phyloP scores from a whole-genome alignment of 495 filamentous ascomycete species.

The Mytilinidion resinicola region DNA sequence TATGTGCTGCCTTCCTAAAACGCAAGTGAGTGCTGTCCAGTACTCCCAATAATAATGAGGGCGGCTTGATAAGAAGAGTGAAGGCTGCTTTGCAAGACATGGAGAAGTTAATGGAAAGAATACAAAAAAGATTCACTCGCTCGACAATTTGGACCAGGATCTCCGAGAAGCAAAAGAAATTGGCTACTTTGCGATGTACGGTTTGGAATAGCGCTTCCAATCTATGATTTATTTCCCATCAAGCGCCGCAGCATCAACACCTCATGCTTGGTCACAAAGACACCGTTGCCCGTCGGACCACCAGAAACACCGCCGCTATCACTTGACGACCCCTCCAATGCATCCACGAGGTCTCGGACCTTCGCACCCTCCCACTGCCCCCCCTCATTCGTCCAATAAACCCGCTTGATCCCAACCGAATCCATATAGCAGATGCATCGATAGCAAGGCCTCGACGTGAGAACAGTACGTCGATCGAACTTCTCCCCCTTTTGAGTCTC shows the following conservation, averaged over 20 bases:
- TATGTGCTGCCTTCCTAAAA: too few species aligned
- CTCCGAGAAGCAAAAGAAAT: too few species aligned
- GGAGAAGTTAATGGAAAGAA: too few species aligned
- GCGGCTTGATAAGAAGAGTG: too few species aligned
- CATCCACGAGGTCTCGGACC: constrained; percentile 44
- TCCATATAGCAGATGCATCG: constrained; percentile 47
- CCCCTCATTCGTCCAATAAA: constrained; percentile 46
- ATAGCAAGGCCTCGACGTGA: constrained; percentile 45
- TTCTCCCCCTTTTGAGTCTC: constrained; percentile 7
- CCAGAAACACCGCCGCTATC: constrained; percentile 18
- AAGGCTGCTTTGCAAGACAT: too few species aligned
- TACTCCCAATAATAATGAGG: too few species aligned
- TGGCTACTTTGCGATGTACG: too few species aligned
- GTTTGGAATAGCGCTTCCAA: too few species aligned
- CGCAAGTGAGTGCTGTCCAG: too few species aligned
- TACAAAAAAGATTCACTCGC: too few species aligned
- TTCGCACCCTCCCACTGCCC: constrained; percentile 47
- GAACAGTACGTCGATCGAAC: constrained; percentile 19
- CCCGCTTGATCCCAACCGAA: constrained; percentile 47
- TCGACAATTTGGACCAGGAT: too few species aligned
- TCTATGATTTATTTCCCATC: constrained; percentile 28
- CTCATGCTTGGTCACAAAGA: constrained; percentile 50
- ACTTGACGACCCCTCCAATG: constrained; percentile 32
- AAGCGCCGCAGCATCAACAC: constrained; percentile 42
- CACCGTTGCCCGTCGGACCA: constrained; percentile 15